Conservation (phyloP, 2,329 filamentous ascomycete species). For the Gremmenia infestans region DNA sequence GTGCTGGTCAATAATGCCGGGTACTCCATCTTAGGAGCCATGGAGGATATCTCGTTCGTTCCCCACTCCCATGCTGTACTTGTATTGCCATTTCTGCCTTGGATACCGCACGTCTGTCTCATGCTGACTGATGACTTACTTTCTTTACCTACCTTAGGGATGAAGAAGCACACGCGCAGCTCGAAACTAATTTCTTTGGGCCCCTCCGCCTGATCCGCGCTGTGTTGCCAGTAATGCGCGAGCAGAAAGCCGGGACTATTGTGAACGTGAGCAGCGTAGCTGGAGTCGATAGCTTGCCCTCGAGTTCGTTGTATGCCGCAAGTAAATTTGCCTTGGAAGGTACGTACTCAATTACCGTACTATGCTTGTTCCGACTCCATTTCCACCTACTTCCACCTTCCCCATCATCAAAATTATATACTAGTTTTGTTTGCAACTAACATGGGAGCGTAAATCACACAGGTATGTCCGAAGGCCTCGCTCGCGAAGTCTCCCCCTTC, state of each 20-base stretch:
- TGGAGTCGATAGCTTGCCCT: neutral
- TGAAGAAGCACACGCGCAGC: slow-evolving; percentile 22
- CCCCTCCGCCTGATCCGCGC: slow-evolving; percentile 43
- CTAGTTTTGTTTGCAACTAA: too few relatives aligned
- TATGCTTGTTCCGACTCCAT: neutral
- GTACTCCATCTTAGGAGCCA: slow-evolving; percentile 40
- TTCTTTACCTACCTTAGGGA: neutral
- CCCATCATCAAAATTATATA: neutral
- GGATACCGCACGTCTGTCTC: neutral
- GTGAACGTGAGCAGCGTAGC: slow-evolving; percentile 9
- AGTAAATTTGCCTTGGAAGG: slow-evolving; percentile 14
- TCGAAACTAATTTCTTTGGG: slow-evolving; percentile 52
- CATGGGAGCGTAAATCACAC: neutral
- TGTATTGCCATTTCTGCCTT: too few relatives aligned
- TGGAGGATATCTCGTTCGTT: slow-evolving; percentile 40
- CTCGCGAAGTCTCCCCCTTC: slow-evolving; percentile 27
- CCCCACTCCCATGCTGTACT: too few relatives aligned
- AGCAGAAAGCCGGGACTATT: slow-evolving; percentile 34
- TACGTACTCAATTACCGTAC: slow-evolving; percentile 1
- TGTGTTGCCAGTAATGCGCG: slow-evolving; percentile 41
- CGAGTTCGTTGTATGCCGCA: neutral
- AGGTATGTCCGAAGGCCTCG: slow-evolving; percentile 29
- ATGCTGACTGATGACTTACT: too few relatives aligned
- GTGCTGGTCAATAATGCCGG: slow-evolving; percentile 21
- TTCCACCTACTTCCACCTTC: neutral